A percentile compares a stretch with the other conserved stretches of the same genome.
phyloP scores from a whole-genome alignment of 2,329 filamentous ascomycete species.

The Lasiodiplodia citricola region DNA sequence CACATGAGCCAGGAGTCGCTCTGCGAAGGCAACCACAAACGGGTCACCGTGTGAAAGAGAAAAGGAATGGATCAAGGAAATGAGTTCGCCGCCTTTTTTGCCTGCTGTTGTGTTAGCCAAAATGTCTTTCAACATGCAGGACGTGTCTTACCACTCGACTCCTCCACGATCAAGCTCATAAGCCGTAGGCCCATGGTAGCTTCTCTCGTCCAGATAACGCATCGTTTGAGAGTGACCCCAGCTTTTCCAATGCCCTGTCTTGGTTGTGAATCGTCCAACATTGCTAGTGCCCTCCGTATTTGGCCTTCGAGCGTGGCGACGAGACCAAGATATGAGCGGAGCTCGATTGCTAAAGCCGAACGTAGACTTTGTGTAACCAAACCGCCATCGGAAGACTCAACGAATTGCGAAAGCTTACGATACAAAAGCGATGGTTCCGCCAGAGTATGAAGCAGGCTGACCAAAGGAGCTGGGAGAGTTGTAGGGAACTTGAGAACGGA shows the following conservation, averaged over 20 bases:
- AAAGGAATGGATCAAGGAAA: constrained; percentile 91
- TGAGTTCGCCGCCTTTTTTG: constrained; percentile 86
- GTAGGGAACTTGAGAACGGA: constrained; percentile 76
- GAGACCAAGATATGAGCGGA: constrained; percentile 86
- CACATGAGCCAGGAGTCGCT: constrained; percentile 83
- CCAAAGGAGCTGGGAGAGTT: constrained; percentile 79
- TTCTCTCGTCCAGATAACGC: constrained; percentile 96
- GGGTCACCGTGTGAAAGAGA: constrained; percentile 94
- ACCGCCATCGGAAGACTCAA: constrained; percentile 79
- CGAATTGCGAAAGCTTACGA: constrained; percentile 77
- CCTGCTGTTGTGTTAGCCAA: constrained; percentile 38
- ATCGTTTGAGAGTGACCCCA: constrained; percentile 92
- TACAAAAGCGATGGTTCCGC: constrained; percentile 96
- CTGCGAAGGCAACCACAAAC: constrained; percentile 90
- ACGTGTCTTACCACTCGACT: constrained; percentile 72
- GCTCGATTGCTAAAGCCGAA: constrained; percentile 81
- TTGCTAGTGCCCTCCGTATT: constrained; percentile 79
- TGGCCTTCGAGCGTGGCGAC: constrained; percentile 93
- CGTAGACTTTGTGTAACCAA: constrained; percentile 91
- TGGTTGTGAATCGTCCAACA: constrained; percentile 71
- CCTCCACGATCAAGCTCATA: constrained; percentile 93
- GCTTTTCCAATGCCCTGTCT: constrained; percentile 78
- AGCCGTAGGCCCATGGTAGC: constrained; percentile 93
- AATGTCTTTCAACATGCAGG: background rate
- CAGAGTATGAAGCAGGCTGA: constrained; percentile 85